A percentile compares a stretch with the other conserved stretches of the same genome.
Conservation (phyloP, 2,329 filamentous ascomycete species). For the Grosmannia huntii region DNA sequence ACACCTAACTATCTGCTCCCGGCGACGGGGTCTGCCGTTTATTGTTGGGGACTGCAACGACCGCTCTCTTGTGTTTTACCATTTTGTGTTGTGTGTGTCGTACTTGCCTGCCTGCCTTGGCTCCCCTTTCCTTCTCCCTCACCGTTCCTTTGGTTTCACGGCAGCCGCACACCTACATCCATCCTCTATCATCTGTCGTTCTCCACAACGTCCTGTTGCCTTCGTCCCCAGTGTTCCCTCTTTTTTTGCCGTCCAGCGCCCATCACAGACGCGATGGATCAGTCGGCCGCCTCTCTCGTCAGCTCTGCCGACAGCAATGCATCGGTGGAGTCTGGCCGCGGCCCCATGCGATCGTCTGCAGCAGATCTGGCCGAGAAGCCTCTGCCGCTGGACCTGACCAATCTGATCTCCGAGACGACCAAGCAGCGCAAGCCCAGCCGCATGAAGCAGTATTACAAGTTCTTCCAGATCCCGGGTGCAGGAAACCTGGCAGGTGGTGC, state of each 20-base stretch:
- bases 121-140: background rate
- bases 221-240: background rate
- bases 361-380: slow-evolving; percentile 15
- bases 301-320: background rate
- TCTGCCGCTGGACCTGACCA: slow-evolving; percentile 59
- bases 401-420: slow-evolving; percentile 63
- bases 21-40: background rate
- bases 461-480: slow-evolving; percentile 55
- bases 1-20: background rate
- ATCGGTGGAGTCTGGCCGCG: background rate
- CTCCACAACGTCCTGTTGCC: background rate
- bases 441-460: slow-evolving; percentile 78
- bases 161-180: background rate
- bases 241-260: background rate
- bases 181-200: background rate
- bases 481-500: slow-evolving; percentile 49
- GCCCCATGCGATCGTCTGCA: background rate
- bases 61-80: background rate
- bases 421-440: slow-evolving; percentile 49
- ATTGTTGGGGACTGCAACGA: background rate
- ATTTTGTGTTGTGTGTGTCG: background rate
- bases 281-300: background rate
- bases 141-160: background rate
- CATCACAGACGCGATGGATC: background rate
- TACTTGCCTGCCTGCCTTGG: background rate